Percentiles rank a stretch among this genome's conserved stretches.
These are phyloP conservation scores for Oenanthe javanica DNA, from an alignment of 140 eudicot genomes.

Conservation along the genomic window DNA sequence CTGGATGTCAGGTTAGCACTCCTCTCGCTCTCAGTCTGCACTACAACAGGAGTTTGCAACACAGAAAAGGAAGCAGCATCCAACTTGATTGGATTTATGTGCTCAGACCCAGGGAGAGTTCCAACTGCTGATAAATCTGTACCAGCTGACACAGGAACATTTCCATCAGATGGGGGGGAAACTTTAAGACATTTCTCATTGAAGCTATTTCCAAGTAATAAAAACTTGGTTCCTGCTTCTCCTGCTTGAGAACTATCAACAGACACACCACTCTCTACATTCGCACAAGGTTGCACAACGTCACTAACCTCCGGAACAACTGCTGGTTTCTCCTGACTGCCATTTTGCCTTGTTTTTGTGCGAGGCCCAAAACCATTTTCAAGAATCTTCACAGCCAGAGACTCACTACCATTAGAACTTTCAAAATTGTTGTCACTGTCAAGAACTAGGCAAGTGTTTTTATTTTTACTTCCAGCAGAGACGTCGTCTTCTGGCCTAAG, in stretches of 20 bases:
- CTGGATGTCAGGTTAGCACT: conserved; percentile 25
- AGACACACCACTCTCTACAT: conserved; percentile 15
- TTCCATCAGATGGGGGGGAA: conserved; percentile 19
- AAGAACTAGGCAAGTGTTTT: conserved; percentile 14
- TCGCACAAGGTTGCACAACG: conserved; percentile 13
- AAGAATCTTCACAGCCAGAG: conserved; percentile 11
- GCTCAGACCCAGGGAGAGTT: background rate
- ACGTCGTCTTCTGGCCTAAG: conserved; percentile 14
- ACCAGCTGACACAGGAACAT: conserved; percentile 1
- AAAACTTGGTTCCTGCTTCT: conserved; percentile 11
- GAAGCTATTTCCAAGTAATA: conserved; percentile 10
- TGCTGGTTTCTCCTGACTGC: conserved; percentile 4
- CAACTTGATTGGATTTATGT: background rate
- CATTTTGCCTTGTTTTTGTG: conserved; percentile 14
- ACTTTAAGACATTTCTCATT: conserved; percentile 11
- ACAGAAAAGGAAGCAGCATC: background rate
- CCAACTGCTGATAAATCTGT: background rate
- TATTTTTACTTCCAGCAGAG: conserved; percentile 17
- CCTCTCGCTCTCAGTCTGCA: background rate
- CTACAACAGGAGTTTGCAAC: background rate
- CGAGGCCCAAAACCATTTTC: background rate
- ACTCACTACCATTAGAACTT: conserved; percentile 20
- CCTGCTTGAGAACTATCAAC: conserved; percentile 17
- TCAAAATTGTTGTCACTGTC: conserved; percentile 16
- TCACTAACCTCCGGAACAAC: conserved; percentile 10